Percentiles rank a stretch among this genome's conserved stretches.
These are phyloP conservation scores for Sclerotiophoma versabilis DNA, from an alignment of 2,329 filamentous ascomycete genomes.

Conservation along the genomic window DNA sequence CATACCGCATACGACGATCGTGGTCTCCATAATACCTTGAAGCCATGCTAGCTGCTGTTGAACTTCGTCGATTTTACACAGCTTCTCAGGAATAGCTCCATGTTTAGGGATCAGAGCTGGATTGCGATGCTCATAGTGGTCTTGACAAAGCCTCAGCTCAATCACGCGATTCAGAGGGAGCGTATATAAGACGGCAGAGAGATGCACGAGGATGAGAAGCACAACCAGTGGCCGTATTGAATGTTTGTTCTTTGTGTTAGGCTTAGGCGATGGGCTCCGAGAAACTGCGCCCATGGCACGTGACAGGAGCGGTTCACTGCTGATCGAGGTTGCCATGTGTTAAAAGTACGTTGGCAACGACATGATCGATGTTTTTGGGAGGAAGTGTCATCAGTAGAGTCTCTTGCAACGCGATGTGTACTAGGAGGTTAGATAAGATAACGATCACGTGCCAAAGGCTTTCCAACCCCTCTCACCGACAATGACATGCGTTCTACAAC, in stretches of 20 bases:
- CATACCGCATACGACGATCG: constrained; percentile 46
- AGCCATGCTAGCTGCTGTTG: constrained; percentile 62
- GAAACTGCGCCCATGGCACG: neutral
- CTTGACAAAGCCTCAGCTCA: constrained; percentile 53
- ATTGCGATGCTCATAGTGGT: constrained; percentile 57
- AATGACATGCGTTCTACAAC: neutral
- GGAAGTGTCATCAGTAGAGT: neutral
- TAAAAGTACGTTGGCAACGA: neutral
- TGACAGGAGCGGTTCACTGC: neutral
- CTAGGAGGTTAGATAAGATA: constrained; percentile 7
- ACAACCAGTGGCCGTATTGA: constrained; percentile 39
- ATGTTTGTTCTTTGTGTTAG: constrained; percentile 3
- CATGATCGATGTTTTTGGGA: neutral
- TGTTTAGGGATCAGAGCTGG: constrained; percentile 45
- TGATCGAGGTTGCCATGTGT: neutral
- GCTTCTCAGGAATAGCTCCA: constrained; percentile 57
- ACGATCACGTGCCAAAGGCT: constrained; percentile 3
- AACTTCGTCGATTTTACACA: constrained; percentile 63
- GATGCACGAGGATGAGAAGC: constrained; percentile 43
- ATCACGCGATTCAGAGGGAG: constrained; percentile 49
- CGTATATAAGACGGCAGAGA: constrained; percentile 44
- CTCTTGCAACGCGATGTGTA: neutral
- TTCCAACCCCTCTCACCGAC: neutral
- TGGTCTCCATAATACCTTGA: constrained; percentile 55
- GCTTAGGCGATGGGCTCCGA: constrained; percentile 13